These are phyloP conservation scores for Lathyrus oleraceus DNA, from an alignment of 306 rosid species.

Conservation along the genomic window DNA sequence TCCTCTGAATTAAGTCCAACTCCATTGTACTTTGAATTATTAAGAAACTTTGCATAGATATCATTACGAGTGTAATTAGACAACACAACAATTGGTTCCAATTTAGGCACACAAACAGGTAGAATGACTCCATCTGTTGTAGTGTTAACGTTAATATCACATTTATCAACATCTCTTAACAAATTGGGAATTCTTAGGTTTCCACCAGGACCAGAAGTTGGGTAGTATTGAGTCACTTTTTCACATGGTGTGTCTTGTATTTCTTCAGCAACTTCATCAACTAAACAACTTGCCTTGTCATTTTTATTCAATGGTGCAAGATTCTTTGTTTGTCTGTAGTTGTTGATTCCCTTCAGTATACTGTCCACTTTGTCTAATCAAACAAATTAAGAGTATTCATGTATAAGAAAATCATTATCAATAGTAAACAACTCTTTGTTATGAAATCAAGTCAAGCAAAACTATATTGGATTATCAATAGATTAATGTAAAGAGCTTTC, in stretches of 20 bases:
- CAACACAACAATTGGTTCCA: slow-evolving; percentile 47
- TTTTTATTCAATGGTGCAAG: slow-evolving; percentile 43
- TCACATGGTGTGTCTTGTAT: slow-evolving; percentile 60
- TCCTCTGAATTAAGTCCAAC: slow-evolving; percentile 73
- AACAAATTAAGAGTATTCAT: not conserved
- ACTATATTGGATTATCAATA: not conserved
- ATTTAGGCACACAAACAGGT: slow-evolving; percentile 60
- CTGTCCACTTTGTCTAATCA: slow-evolving; percentile 57
- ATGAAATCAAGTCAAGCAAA: not conserved
- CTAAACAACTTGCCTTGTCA: slow-evolving; percentile 66
- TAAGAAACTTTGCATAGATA: slow-evolving; percentile 51
- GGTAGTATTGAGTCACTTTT: slow-evolving; percentile 40
- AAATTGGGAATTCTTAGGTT: slow-evolving; percentile 42
- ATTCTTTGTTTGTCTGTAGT: slow-evolving; percentile 50
- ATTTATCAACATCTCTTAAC: slow-evolving; percentile 44
- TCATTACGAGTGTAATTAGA: slow-evolving; percentile 56
- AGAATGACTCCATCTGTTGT: slow-evolving; percentile 55
- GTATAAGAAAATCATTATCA: not conserved
- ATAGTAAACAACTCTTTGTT: not conserved
- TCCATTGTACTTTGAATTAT: slow-evolving; percentile 62
- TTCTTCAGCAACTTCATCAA: slow-evolving; percentile 64
- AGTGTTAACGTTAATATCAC: slow-evolving; percentile 52
- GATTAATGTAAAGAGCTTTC: not conserved
- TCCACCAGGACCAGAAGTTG: slow-evolving; percentile 31
- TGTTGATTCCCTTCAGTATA: slow-evolving; percentile 74